Base-by-base conservation (phyloP, 148 eudicot genomes). In the Cornus kousa region DNA sequence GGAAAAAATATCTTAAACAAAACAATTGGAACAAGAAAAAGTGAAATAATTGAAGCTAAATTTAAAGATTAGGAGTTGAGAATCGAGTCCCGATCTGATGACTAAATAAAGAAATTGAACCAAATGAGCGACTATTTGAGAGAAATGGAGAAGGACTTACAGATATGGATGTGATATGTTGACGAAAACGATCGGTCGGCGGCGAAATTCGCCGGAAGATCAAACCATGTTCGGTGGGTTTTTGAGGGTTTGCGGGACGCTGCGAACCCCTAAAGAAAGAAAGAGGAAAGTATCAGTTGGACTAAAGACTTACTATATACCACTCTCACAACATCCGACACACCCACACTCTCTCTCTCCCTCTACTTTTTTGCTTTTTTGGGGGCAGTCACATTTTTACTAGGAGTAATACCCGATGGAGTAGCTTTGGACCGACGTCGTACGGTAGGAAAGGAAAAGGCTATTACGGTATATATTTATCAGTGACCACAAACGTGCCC, bases 261-360 rank as follows among this genome's bases (percentile, higher is more conserved):
- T 11, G 73, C 82, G 74, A 82, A 70, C 50, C 82, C 83, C 81
- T 70, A 82, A 77, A 83, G 77, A 75, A 55, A 68, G 69, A 84
- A 74, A 83, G 81, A 60, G 72, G 83, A 80, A 84, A 79, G 87
- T 79, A 83, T 46, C 60, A 73, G 78, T 67, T 72, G 72, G 84
- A 83, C 67, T 73, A 66, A n/a, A 71, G 64, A 43, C 48, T 43
- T 43, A 9, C 48, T 43, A 46, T 57, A 72, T 43, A 53, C 69
- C 72, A 24, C 74, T 83, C 81, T 65, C 50, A 35, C 76, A 37
- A 66, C 69, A 33, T 70, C 87, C 82, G 78, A 80, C 85, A 75
- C 81, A 57, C 74, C 74, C 74, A 55, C 80, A 53, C 80, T 12
- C 70, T 31, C 37, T 31, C 37, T 11, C 66, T 1, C 66, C 4